Evolutionary conservation across 495 filamentous ascomycete genomes (phyloP).

Genomic region (Lophiotrema nucula): DNA sequence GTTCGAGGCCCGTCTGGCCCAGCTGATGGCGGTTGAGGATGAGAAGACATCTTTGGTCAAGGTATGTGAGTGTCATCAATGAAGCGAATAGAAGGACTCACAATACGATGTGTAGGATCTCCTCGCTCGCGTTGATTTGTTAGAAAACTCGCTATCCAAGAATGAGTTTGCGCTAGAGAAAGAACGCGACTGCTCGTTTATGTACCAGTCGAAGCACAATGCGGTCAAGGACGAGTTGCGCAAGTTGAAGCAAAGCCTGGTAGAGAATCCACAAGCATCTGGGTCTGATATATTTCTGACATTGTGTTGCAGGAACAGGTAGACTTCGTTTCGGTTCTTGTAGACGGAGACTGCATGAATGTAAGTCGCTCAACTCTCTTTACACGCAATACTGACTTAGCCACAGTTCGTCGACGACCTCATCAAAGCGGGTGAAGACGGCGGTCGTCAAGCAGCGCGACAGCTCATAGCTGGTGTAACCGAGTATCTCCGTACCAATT

Average conservation of each 20-base stretch:
- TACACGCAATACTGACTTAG: background rate
- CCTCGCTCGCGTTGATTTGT: background rate
- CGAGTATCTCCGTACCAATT: background rate
- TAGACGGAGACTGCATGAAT: conserved; percentile 5
- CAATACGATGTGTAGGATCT: background rate
- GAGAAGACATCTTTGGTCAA: background rate
- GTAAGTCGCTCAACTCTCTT: background rate
- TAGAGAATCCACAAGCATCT: background rate
- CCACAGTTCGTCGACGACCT: background rate
- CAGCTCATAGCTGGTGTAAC: background rate
- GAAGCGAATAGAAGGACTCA: background rate
- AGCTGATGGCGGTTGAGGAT: background rate
- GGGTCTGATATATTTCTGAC: background rate
- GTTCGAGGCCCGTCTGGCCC: background rate
- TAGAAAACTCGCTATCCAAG: background rate
- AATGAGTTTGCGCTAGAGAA: background rate
- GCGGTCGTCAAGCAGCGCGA: conserved; percentile 5
- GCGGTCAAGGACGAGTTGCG: background rate
- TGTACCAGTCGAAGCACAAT: background rate
- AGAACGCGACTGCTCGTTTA: background rate
- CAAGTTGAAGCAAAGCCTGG: background rate
- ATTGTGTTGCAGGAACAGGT: background rate
- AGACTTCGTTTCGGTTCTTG: conserved; percentile 1
- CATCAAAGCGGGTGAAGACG: background rate
- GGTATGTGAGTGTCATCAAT: background rate